Evolutionary conservation across 108 stramenopile species (phyloP).

Genomic region (Ochromonas danica): DNA sequence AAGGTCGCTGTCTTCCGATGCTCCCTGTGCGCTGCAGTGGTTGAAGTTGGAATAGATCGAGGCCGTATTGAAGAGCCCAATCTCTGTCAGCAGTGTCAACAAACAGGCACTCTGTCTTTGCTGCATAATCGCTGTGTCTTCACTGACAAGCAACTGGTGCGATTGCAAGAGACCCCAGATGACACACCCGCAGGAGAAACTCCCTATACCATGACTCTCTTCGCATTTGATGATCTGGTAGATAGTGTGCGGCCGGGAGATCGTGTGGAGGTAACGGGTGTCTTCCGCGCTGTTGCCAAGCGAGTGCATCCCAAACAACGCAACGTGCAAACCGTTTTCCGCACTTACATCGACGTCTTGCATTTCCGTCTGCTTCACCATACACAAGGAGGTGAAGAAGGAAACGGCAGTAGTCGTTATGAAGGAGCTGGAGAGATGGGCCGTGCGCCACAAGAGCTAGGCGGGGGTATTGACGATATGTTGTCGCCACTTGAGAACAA

Average conservation of each 20-base stretch:
- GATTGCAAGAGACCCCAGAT: conserved; percentile 94
- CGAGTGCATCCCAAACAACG: conserved; percentile 82
- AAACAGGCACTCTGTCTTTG: conserved; percentile 40
- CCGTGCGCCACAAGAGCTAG: too few relatives aligned
- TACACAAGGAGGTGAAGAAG: conserved; percentile 38
- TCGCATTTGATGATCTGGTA: conserved; percentile 94
- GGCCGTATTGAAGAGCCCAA: conserved; percentile 88
- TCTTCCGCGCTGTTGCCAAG: conserved; percentile 86
- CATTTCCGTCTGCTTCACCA: conserved; percentile 91
- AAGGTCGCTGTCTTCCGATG: conserved; percentile 92
- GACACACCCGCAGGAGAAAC: conserved; percentile 98
- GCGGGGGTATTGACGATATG: too few relatives aligned
- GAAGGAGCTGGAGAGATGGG: too few relatives aligned
- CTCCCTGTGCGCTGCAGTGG: conserved; percentile 72
- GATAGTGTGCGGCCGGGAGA: conserved; percentile 94
- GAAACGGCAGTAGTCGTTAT: conserved; percentile 53
- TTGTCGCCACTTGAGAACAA: too few relatives aligned
- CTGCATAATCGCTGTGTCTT: conserved; percentile 71
- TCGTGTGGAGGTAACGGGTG: conserved; percentile 91
- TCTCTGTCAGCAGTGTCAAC: conserved; percentile 61
- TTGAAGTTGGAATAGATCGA: conserved; percentile 82
- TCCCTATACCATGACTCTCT: conserved; percentile 84
- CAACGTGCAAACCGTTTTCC: conserved; percentile 83
- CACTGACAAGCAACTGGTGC: conserved; percentile 94
- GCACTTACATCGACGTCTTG: conserved; percentile 94